These are phyloP conservation scores for Cordyceps pruinosa DNA, from an alignment of 2,329 filamentous ascomycete genomes.

Conservation along the genomic window DNA sequence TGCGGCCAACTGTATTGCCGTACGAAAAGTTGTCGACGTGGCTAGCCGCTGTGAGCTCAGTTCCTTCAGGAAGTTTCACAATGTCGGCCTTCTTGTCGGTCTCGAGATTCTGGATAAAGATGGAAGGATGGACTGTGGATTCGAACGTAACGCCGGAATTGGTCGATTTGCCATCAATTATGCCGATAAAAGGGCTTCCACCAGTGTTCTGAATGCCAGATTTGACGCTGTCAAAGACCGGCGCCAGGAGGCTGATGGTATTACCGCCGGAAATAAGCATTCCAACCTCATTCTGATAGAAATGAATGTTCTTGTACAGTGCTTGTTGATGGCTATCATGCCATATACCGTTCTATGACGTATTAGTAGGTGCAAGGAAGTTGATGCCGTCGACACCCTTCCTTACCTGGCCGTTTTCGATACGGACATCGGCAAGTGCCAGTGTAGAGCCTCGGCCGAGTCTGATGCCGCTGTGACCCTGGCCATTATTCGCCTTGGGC, in stretches of 20 bases:
- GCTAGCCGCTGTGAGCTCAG: slow-evolving; percentile 22
- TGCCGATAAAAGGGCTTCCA: slow-evolving; percentile 32
- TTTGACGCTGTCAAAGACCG: slow-evolving; percentile 34
- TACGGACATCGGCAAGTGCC: slow-evolving; percentile 32
- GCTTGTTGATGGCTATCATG: slow-evolving; percentile 38
- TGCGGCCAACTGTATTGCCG: slow-evolving; percentile 34
- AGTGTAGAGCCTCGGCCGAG: slow-evolving; percentile 36
- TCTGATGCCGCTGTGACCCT: slow-evolving; percentile 35
- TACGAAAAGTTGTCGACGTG: slow-evolving; percentile 34
- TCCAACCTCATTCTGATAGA: slow-evolving; percentile 34
- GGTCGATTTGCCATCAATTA: slow-evolving; percentile 34
- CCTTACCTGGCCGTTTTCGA: slow-evolving; percentile 30
- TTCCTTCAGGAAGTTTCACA: slow-evolving; percentile 26
- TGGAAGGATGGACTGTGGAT: slow-evolving; percentile 32
- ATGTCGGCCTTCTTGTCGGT: slow-evolving; percentile 33
- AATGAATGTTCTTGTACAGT: slow-evolving; percentile 37
- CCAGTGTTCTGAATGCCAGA: slow-evolving; percentile 30
- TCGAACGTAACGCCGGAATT: slow-evolving; percentile 35
- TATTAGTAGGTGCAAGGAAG: background rate
- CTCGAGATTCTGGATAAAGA: slow-evolving; percentile 36
- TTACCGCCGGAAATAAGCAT: slow-evolving; percentile 25
- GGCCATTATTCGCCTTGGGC: slow-evolving; percentile 27
- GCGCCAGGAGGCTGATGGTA: slow-evolving; percentile 33
- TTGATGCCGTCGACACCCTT: background rate
- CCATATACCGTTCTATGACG: slow-evolving; percentile 30